Evolutionary conservation across 163 green algal species (phyloP).

Genomic region (Smithsoniella earleae): DNA sequence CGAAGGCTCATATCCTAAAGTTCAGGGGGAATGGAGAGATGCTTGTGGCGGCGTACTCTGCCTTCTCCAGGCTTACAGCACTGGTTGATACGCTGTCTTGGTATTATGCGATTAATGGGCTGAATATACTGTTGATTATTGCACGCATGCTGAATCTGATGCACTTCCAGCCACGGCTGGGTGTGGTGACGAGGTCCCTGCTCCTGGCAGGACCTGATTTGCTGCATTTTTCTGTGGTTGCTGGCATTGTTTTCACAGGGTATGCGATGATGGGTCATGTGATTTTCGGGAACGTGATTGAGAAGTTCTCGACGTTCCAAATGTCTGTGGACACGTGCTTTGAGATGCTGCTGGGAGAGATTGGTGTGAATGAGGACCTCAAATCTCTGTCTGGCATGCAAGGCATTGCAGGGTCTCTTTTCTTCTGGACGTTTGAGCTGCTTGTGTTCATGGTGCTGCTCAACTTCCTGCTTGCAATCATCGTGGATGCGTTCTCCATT

Average conservation of each 20-base stretch:
- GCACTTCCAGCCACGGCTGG: constrained; percentile 80
- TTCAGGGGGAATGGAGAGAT: constrained; percentile 40
- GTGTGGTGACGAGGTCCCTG: constrained; percentile 66
- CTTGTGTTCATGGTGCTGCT: constrained; percentile 81
- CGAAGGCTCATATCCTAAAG: constrained; percentile 53
- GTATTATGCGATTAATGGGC: constrained; percentile 67
- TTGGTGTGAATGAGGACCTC: constrained; percentile 54
- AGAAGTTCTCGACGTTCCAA: constrained; percentile 53
- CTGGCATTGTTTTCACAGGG: constrained; percentile 64
- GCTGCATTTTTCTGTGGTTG: constrained; percentile 71
- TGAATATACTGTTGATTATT: constrained; percentile 76
- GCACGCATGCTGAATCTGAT: constrained; percentile 68
- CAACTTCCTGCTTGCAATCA: constrained; percentile 84
- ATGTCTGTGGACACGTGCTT: constrained; percentile 65
- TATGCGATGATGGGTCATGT: constrained; percentile 71
- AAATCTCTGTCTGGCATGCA: constrained; percentile 47
- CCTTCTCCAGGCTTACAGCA: constrained; percentile 43
- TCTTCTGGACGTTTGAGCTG: constrained; percentile 77
- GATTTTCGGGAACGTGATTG: constrained; percentile 66
- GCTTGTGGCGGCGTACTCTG: constrained; percentile 35
- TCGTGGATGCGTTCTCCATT: constrained; percentile 72
- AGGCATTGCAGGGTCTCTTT: constrained; percentile 53
- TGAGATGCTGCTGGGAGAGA: constrained; percentile 56
- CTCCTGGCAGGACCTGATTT: constrained; percentile 57
- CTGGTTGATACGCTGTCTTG: constrained; percentile 55